These are phyloP conservation scores for Dactylellina leptospora DNA, from an alignment of 2,329 filamentous ascomycete species.

Conservation along the genomic window DNA sequence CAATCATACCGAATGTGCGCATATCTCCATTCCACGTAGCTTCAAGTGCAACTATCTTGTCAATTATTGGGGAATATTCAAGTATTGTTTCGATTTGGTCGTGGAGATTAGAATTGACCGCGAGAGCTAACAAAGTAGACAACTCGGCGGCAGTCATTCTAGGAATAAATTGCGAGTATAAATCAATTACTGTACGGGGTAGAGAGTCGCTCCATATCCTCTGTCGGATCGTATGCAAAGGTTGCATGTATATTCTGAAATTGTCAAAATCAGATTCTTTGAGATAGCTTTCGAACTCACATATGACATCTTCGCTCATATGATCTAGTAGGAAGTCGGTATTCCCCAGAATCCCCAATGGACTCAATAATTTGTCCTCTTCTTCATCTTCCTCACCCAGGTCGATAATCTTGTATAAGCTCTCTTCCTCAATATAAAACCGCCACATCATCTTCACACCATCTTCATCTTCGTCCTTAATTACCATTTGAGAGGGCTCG, in stretches of 20 bases:
- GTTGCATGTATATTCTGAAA: no score
- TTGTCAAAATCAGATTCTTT: no score
- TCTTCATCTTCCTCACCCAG: not conserved
- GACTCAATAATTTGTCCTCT: not conserved
- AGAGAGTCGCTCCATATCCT: no score
- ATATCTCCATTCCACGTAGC: slow-evolving; percentile 21
- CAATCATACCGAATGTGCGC: slow-evolving; percentile 11
- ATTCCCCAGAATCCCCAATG: not conserved
- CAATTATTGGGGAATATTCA: not conserved
- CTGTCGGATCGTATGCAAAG: no score
- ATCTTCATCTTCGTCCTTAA: no score
- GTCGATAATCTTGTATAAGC: no score
- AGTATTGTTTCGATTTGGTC: not conserved
- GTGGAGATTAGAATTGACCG: slow-evolving; percentile 11
- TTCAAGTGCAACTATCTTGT: slow-evolving; percentile 2
- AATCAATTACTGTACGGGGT: not conserved
- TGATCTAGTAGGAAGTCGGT: not conserved
- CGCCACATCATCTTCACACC: no score
- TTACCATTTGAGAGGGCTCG: no score
- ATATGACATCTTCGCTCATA: not conserved
- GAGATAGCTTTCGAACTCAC: not conserved
- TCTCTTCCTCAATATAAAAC: no score
- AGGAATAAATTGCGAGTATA: not conserved
- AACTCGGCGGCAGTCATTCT: not conserved
- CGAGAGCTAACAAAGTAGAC: not conserved